These are phyloP conservation scores for Iris macrosiphon DNA, from an alignment of 106 monocot species.

Conservation along the genomic window DNA sequence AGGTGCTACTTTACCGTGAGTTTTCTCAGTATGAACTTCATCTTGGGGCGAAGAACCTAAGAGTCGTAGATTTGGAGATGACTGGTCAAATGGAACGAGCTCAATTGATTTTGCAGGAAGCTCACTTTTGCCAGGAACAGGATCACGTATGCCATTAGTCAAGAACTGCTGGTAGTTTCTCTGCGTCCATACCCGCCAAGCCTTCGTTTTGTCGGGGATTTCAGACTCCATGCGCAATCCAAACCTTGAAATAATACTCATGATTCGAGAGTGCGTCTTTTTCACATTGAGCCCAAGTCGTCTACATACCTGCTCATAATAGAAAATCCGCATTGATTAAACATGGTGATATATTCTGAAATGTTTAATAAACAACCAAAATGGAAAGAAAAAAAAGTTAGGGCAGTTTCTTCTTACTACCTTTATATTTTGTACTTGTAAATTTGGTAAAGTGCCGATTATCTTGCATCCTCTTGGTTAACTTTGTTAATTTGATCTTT, in stretches of 20 bases:
- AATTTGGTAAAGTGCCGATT: too few species aligned
- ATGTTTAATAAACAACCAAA: too few species aligned
- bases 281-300: constrained; percentile 48
- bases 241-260: constrained; percentile 34
- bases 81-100: constrained; percentile 9
- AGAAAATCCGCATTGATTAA: constrained; percentile 1
- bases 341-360: neutral
- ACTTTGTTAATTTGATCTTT: too few species aligned
- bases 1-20: neutral
- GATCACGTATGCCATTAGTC: constrained; percentile 18
- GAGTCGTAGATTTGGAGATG: neutral
- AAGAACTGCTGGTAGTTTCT: constrained; percentile 26
- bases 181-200: constrained; percentile 61
- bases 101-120: constrained; percentile 3
- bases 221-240: constrained; percentile 41
- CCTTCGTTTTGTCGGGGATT: constrained; percentile 29
- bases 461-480: too few species aligned
- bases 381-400: too few species aligned
- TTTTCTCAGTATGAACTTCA: constrained; percentile 4
- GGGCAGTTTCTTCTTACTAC: too few species aligned
- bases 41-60: constrained; percentile 1
- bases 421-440: too few species aligned
- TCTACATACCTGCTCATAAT: constrained; percentile 30
- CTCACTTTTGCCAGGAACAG: constrained; percentile 5
- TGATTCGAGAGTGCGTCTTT: constrained; percentile 29